Evolutionary conservation across 2,329 filamentous ascomycete genomes (phyloP), one percentile per base, ranked within the genome.

Genomic region (Cladobotryum mycophilum): DNA sequence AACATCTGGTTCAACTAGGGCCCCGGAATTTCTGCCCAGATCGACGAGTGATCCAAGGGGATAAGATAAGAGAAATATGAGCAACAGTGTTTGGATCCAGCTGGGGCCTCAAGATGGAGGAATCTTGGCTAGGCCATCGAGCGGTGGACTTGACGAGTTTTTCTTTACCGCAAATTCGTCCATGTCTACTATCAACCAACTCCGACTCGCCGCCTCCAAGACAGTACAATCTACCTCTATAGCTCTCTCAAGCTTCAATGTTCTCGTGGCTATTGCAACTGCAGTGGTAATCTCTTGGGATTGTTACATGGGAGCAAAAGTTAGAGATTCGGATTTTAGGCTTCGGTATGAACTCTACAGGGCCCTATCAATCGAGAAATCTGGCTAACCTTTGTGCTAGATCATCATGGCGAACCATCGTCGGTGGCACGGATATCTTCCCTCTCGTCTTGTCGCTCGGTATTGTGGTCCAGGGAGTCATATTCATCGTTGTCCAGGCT

Each of bases 221-320:
- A 82, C 80, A 34, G 72, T 82, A 59, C 73, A 82, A 57, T 81
- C 77, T 15, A 82, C 80, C 20, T 80, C 79, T 41, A 76, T 84
- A 50, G 80, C 84, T 53, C 70, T 85, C 49, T 76, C 81, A 35
- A 67, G 72, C 49, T 83, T 84, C 68, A 85, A 85, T 63, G 72
- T 79, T 18, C 61, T 82, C 47, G 78, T 78, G 15, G 80, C 80
- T 4, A 74, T 80, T 51, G 71, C 73, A 15, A 81, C 80, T 6
- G 76, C 78, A 9, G 56, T 71, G 22, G 79, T 79, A 22, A 83
- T 85, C 47, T 63, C 81, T 38, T 77, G 76, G 62, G 77, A 82
- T 54, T 76, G 74, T 56, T 82, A 79, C 60, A 68, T 68, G 49
- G 67, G 63, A 49, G 64, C 69, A 17, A 75, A 67, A 64, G 69